Evolutionary conservation across 371 early-diverging fungal genomes (phyloP).

Genomic region (Rhizopus arrhizus): DNA sequence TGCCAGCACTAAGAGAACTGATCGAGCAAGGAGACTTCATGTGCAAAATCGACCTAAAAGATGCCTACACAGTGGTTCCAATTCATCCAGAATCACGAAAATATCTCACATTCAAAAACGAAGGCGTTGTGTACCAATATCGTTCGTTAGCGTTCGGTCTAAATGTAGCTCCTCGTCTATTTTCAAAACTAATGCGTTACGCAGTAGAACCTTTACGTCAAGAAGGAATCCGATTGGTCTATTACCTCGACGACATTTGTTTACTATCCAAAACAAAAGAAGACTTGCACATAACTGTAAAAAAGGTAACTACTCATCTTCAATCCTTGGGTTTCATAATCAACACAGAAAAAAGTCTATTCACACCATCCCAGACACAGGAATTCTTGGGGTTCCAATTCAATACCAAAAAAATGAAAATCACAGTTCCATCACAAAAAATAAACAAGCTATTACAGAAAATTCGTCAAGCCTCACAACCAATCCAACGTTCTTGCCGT

Average conservation of each 20-base stretch:
- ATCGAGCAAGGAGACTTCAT: no score
- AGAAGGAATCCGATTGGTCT: slow-evolving; percentile 7
- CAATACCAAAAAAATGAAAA: slow-evolving; percentile 13
- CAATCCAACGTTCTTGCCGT: slow-evolving; percentile 2
- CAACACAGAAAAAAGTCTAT: slow-evolving; percentile 5
- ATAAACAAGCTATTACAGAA: not conserved
- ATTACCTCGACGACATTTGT: slow-evolving; percentile 18
- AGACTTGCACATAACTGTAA: not conserved
- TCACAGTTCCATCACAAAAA: slow-evolving; percentile 1
- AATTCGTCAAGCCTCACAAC: not conserved
- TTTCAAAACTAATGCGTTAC: slow-evolving; percentile 6
- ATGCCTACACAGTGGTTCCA: slow-evolving; percentile 7
- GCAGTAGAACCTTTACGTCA: slow-evolving; percentile 12
- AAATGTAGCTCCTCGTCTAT: slow-evolving; percentile 13
- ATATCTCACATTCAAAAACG: slow-evolving; percentile 5
- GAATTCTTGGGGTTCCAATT: slow-evolving; percentile 12
- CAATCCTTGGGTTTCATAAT: slow-evolving; percentile 7
- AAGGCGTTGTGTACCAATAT: slow-evolving; percentile 16
- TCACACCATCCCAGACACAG: not conserved
- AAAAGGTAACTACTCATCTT: not conserved
- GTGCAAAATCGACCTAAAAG: no score
- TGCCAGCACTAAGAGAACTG: no score
- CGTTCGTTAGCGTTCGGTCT: slow-evolving; percentile 10
- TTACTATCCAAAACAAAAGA: not conserved
- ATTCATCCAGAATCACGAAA: slow-evolving; percentile 4